Evolutionary conservation across 2,329 filamentous ascomycete genomes (phyloP).

Genomic region (Rhynchosporium secalis): DNA sequence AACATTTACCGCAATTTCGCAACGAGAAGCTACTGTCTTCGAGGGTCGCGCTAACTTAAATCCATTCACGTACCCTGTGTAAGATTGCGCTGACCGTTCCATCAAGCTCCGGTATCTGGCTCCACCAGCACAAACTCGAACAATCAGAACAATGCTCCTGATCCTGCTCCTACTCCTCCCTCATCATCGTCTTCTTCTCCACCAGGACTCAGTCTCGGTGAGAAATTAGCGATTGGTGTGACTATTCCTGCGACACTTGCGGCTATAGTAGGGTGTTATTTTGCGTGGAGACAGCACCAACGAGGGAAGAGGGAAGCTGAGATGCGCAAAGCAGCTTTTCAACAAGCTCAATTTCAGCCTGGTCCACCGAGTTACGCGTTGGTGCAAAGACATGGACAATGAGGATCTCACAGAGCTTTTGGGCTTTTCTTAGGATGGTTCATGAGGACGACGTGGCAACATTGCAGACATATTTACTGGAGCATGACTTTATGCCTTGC

Average conservation of each 20-base stretch:
- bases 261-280: not conserved
- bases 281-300: constrained; percentile 8
- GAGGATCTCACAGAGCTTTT: not conserved
- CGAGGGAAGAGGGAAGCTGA: not conserved
- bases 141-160: not conserved
- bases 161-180: not conserved
- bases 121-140: not conserved
- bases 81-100: not conserved
- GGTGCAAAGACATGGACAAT: not conserved
- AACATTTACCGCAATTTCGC: not conserved
- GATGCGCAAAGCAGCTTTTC: not conserved
- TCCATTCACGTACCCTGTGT: not conserved
- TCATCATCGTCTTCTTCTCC: constrained; percentile 2
- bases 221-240: constrained; percentile 8
- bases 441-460: not conserved
- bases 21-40: not conserved
- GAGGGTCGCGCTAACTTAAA: not conserved
- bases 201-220: not conserved
- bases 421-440: not conserved
- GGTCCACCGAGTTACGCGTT: not conserved
- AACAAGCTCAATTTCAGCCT: not conserved
- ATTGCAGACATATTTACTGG: not conserved
- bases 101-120: not conserved
- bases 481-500: too few species aligned
- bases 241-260: constrained; percentile 10